Base-by-base conservation (phyloP, 2,329 filamentous ascomycete genomes). In the Colletotrichum abscissum region DNA sequence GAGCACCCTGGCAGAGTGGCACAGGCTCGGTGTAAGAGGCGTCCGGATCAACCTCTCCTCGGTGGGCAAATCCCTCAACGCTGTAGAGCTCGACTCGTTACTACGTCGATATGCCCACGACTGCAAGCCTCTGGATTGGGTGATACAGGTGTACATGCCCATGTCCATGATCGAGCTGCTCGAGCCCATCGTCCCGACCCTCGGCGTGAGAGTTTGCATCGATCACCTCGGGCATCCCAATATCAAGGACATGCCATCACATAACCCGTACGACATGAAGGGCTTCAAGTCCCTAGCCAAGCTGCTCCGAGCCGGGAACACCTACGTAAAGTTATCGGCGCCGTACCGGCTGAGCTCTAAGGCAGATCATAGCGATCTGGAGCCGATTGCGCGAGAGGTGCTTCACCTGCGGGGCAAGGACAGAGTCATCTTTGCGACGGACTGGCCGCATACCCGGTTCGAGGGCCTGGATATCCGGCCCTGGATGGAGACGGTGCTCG, bases 401-500 rank as follows among this genome's bases (percentile, higher is more conserved):
- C 76, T 91, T 42, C 78, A 79, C 4, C 79, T 84, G 5, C 86
- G 84, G 12, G 83, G 82, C 2, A 79, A 84, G 22, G 78, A 72
- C 26, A 82, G 85, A 19, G 82, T 90, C 11, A 85, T 92, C 0
- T 92, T 90, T 78, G 89, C 89, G 1, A 90, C 88, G 0, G 90
- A 92, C 76, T 92, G 90, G 90, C 90, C 90, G 24, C 90, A 92
- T 78, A 92, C 91, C 3, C 83, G 90, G 14, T 92, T 88, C 72
- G 87, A 90, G 26, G 86, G 86, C 2, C 75, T 90, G 2, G 86
- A 92, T 76, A 88, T 91, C 26, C 82, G 79, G 59, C 87, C 86
- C 0, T 92, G 88, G 78, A 84, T 90, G 33, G 84, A 89, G 71
- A 83, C 80, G 65, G 88, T 89, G 62, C 78, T 92, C 67, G 82